phyloP scores from a whole-genome alignment of 257 asterid species.

The Vinca minor region DNA sequence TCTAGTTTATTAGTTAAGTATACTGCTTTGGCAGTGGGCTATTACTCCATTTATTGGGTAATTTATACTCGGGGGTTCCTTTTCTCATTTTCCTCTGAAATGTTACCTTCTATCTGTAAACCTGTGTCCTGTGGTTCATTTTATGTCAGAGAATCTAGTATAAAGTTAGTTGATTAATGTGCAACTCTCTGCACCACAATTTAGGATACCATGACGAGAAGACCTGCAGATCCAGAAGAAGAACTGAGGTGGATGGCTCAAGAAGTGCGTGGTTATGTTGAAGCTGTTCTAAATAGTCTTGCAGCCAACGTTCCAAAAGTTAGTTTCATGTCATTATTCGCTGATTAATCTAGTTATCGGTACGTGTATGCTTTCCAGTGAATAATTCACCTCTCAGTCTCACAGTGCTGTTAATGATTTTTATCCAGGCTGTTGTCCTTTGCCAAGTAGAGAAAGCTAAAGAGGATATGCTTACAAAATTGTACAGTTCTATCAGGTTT shows the following conservation, averaged over 20 bases:
- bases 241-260: slow-evolving; percentile 98
- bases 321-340: slow-evolving; percentile 8
- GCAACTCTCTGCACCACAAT: slow-evolving; percentile 2
- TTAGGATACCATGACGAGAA: slow-evolving; percentile 80
- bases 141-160: neutral
- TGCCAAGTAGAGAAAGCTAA: slow-evolving; percentile 95
- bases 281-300: slow-evolving; percentile 90
- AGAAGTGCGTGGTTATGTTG: slow-evolving; percentile 96
- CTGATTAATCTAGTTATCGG: neutral
- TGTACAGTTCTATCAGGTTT: slow-evolving; percentile 87
- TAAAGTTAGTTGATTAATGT: neutral
- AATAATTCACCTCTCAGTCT: slow-evolving; percentile 14
- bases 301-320: slow-evolving; percentile 96
- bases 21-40: neutral
- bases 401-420: slow-evolving; percentile 17
- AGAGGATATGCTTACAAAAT: slow-evolving; percentile 91
- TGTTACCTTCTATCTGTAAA: neutral
- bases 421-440: slow-evolving; percentile 80
- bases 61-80: neutral
- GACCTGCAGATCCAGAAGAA: slow-evolving; percentile 92
- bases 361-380: neutral
- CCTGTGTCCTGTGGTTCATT: neutral
- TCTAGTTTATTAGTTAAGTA: neutral
- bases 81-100: neutral
- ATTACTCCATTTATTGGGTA: no score